Base-by-base conservation (phyloP, 495 filamentous ascomycete species). In the Annulohypoxylon moriforme region DNA sequence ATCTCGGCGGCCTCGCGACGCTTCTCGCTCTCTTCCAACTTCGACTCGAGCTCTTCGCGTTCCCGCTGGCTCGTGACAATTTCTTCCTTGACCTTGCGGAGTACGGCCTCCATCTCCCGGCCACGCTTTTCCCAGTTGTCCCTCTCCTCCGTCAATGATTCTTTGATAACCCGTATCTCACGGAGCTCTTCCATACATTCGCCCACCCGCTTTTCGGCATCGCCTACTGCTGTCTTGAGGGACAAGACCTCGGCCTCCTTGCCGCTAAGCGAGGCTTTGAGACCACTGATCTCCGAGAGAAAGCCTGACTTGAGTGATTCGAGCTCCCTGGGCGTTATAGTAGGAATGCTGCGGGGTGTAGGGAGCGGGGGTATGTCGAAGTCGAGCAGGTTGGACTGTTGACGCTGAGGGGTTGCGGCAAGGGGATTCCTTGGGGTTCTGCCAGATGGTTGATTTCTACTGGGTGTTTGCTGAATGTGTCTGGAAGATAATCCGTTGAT, bases 201-300 rank as follows among this genome's bases (percentile, higher is more conserved):
- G 14, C 93, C 94, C 24, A 95, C 94, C n/a, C 94, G 89, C 72
- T 92, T 89, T 80, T 99, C 96, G 1, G 96, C 94, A 77, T 97
- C 93, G 16, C 85, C 85, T 46, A 98, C 89, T 10, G 96, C 93
- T 38, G 89, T 87, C 75, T 96, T 97, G 36, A 98, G 88, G 62
- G 89, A 92, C 13, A 86, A 81, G 52, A 94, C 92, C 75, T 99
- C 94, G 11, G 94, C 95, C 74, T 98, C 95, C 72, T 93, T 94
- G 36, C 96, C 96, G 63, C 88, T 92, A 9, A 99, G 87, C 16
- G 91, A 92, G 4, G 96, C 96, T 68, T 91, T 94, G 33, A 99
- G 87, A 20, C 91, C 93, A 53, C 91, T 94, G 58, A 99, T 94
- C 76, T 99, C 92, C 3, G 94, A 95, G 47, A 93, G 86, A 76